Evolutionary conservation across 2,329 filamentous ascomycete genomes (phyloP).

Genomic region (Pseudogymnoascus sp.): DNA sequence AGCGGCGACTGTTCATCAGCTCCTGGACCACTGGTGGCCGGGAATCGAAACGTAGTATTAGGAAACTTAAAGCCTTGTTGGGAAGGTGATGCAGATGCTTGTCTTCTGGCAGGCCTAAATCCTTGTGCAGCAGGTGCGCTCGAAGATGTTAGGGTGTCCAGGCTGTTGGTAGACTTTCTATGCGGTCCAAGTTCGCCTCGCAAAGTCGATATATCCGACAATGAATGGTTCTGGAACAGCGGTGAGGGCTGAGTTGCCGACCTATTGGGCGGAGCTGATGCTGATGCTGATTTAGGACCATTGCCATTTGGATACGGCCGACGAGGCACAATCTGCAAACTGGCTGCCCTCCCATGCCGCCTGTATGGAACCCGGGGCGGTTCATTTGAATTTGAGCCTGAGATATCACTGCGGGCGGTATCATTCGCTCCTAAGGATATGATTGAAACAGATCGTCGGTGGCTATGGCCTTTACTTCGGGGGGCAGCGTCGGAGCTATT

Average conservation of each 20-base stretch:
- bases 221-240: conserved; percentile 23
- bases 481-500: conserved; percentile 18
- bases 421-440: conserved; percentile 62
- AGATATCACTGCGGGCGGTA: conserved; percentile 24
- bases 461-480: conserved; percentile 43
- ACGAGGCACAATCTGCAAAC: conserved; percentile 65
- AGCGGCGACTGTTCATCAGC: conserved; percentile 24
- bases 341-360: conserved; percentile 71
- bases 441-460: conserved; percentile 74
- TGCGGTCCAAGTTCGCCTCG: not conserved
- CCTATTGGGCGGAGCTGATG: conserved; percentile 21
- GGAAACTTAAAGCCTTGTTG: conserved; percentile 52
- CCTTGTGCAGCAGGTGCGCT: conserved; percentile 31
- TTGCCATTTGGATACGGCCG: conserved; percentile 35
- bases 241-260: conserved; percentile 30
- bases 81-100: conserved; percentile 23
- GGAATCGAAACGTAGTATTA: conserved; percentile 13
- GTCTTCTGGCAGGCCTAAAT: conserved; percentile 30
- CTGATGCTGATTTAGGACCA: conserved; percentile 33
- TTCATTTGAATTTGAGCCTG: conserved; percentile 28
- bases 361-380: conserved; percentile 47
- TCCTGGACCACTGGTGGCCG: conserved; percentile 26
- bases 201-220: conserved; percentile 4
- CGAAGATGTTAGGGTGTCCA: not conserved
- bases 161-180: not conserved